phyloP scores from a whole-genome alignment of 78 protist genomes.

The Dictyostelium discoideum region DNA sequence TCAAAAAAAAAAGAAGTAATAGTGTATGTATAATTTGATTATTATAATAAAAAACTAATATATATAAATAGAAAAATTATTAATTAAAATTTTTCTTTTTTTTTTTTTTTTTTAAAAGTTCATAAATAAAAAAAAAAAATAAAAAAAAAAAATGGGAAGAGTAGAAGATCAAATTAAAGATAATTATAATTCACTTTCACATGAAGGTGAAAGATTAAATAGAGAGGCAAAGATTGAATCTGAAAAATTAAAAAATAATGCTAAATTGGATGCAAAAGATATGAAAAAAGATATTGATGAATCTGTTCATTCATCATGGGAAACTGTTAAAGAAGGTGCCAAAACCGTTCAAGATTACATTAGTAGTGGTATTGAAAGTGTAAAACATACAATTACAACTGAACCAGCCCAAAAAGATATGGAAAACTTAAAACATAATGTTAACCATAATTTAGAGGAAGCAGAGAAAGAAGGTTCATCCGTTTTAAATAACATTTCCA shows the following conservation, averaged over 20 bases:
- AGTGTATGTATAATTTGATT: not conserved
- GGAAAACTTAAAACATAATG: not conserved
- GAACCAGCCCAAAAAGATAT: not conserved
- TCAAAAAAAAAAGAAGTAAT: no score
- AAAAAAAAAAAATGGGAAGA: conserved; percentile 12
- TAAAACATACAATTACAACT: not conserved
- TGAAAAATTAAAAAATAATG: not conserved
- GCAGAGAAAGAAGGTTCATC: not conserved
- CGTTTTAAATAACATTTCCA: not conserved
- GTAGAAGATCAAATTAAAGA: conserved; percentile 8
- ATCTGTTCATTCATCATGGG: not conserved
- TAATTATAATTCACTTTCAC: not conserved
- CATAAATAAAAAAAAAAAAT: not conserved
- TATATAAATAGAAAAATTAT: no score
- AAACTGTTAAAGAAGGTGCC: not conserved
- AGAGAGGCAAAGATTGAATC: not conserved
- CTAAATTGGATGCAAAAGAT: not conserved
- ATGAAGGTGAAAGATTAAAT: not conserved
- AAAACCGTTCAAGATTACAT: conserved; percentile 9
- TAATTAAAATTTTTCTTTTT: no score
- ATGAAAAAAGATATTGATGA: not conserved
- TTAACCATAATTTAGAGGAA: not conserved
- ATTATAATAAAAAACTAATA: no score
- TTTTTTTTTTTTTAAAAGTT: no score
- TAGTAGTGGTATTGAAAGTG: not conserved